Base-by-base conservation (phyloP, 2,329 filamentous ascomycete genomes). In the Metarhizium robertsii region DNA sequence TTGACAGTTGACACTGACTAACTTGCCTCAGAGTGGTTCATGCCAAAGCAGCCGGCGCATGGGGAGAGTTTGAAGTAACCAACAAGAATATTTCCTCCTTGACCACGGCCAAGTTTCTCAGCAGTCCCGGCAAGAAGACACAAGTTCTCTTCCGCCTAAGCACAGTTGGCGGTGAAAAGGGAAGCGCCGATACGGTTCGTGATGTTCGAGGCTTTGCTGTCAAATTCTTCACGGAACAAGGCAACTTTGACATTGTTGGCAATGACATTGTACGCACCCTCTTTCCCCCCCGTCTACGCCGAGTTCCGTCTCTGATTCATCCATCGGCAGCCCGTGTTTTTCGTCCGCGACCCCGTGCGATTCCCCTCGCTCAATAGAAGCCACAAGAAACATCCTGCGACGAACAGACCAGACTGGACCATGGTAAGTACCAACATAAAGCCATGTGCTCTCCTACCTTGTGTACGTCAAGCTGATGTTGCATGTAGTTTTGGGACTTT, bases 141-240 rank as follows among this genome's bases (percentile, higher is more conserved):
- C 32, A 7, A 7, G 32, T 34, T 11, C 18, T 46, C 1, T 20
- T 46, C 18, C 43, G 43, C n/a, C 11, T 88, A 62, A 87, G 83
- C 0, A 88, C 85, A 3, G 85, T 88, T n/a, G 81, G 83, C 14
- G 82, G 83, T 4, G 84, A 79, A 50, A 75, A 80, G 30, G 86
- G 85, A 29, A 85, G 80, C 59, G 78, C 82, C 2, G 86, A 89
- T 59, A 83, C 83, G 0, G 82, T 80, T 14, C 78, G 86, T 38
- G 86, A 88, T 71, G 82, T 87, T 0, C 83, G 85, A 58, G 85
- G 85, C 0, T 88, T 87, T 63, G 84, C 85, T 1, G 59, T 65
- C 52, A 68, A 69, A 58, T 61, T 67, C 18, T 88, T 86, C 61
- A 88, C 85, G 0, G 82, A 87, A 50, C 83, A 87, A 61, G 85